Conservation (phyloP, 2,329 filamentous ascomycete genomes). For the Neofusicoccum ribis region DNA sequence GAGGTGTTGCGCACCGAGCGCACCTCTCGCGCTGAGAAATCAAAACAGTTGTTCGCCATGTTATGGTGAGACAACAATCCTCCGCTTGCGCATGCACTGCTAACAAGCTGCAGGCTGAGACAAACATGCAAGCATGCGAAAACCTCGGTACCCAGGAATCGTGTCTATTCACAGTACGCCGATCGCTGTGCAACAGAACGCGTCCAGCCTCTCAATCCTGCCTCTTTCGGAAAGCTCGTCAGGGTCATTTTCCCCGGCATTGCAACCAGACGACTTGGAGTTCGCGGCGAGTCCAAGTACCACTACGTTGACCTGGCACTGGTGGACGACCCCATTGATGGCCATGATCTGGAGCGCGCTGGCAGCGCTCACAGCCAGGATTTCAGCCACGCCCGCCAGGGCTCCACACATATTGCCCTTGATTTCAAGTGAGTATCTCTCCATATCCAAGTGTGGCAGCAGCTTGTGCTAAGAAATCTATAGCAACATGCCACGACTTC, state of each 20-base stretch:
- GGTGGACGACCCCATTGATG: conserved; percentile 42
- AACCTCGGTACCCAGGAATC: conserved; percentile 84
- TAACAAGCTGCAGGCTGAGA: conserved; percentile 62
- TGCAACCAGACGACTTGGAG: conserved; percentile 86
- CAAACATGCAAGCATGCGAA: conserved; percentile 72
- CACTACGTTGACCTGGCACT: conserved; percentile 70
- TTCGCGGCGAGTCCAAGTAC: conserved; percentile 96
- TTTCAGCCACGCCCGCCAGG: conserved; percentile 27
- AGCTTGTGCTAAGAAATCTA: conserved; percentile 18
- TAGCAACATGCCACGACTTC: conserved; percentile 45
- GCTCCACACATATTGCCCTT: conserved; percentile 33
- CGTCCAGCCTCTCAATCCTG: conserved; percentile 92
- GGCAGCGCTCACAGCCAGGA: conserved; percentile 19
- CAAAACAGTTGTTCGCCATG: conserved; percentile 86
- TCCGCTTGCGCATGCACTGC: conserved; percentile 21
- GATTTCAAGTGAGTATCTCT: conserved; percentile 35
- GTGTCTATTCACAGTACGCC: conserved; percentile 95
- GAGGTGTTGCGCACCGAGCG: conserved; percentile 78
- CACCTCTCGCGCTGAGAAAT: conserved; percentile 78
- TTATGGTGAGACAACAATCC: conserved; percentile 66
- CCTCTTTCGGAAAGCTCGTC: conserved; percentile 96
- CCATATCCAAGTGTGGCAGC: neutral
- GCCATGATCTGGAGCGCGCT: conserved; percentile 15
- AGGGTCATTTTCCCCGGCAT: conserved; percentile 94
- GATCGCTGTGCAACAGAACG: conserved; percentile 88